Evolutionary conservation across 805 yeast species (phyloP), one percentile per base, ranked within the genome.

Genomic region (Ogataea pignaliae): DNA sequence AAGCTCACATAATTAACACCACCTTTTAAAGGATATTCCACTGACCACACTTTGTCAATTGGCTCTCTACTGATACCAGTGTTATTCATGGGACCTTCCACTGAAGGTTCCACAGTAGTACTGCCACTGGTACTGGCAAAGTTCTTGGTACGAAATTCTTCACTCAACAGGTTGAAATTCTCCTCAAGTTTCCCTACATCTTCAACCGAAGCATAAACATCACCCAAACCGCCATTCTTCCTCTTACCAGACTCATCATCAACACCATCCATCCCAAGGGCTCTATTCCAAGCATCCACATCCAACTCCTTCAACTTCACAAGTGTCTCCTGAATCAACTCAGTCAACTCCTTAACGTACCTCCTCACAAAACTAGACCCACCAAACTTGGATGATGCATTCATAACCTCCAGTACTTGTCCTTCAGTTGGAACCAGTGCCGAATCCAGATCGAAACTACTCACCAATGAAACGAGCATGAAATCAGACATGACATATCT

Each of bases 401-500:
- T 43, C 69, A 71, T 21, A 66, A 70, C 29, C 73, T 68, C 39
- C 5, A 86, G 77, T 21, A 79, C 81, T 4, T 72, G 65, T 0
- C 79, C 64, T 43, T 78, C 82, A 0, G 75, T 72, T 3, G 97
- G 95, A 9, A 71, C 65, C 18, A 73, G 53, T 3, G 74, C 66
- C 5, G 81, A 48, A 13, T 48, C 53, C 21, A 50, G 40, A 15
- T 52, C 59, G 29, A 61, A 53, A 5, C 53, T 44, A 30, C 52
- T 55, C 17, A 54, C 81, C 36, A 93, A 62, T 0, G 83, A 72
- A 0, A 83, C 81, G 33, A 93, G 59, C 12, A 83, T 61, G 54
- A 84, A 93, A 57, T 88, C 89, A 5, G 96, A 79, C 91, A 90
- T 83, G 13, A 93, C 71, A 55, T 70, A 91, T 47, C 95, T 71